phyloP scores from a whole-genome alignment of 495 filamentous ascomycete species.

The Penicillium parvum region DNA sequence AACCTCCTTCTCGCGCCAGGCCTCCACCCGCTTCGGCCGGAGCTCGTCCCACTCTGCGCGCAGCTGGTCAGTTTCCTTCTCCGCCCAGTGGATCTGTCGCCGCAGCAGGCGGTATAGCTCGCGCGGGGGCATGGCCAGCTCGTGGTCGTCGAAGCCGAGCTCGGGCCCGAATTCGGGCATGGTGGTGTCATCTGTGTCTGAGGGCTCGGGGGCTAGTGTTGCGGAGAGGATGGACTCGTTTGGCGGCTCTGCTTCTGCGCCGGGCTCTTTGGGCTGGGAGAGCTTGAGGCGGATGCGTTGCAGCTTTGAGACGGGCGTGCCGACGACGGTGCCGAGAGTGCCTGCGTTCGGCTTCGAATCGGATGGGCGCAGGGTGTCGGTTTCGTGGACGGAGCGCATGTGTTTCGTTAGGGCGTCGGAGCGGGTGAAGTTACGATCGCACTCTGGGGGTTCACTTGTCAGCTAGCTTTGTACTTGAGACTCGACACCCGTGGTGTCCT shows the following conservation, averaged over 20 bases:
- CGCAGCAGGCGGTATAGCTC: constrained; percentile 71
- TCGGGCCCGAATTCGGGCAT: constrained; percentile 36
- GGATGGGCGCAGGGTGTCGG: constrained; percentile 82
- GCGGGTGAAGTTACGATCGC: constrained; percentile 93
- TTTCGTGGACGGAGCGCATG: constrained; percentile 98
- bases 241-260: constrained; percentile 44
- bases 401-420: constrained; percentile 97
- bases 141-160: constrained; percentile 60
- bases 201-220: constrained; percentile 30
- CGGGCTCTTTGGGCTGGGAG: constrained; percentile 43
- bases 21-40: constrained; percentile 63
- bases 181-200: constrained; percentile 49
- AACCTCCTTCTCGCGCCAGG: constrained; percentile 82
- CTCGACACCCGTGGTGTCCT: not conserved
- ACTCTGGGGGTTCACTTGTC: constrained; percentile 78
- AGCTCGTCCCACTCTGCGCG: constrained; percentile 58
- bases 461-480: constrained; percentile 1
- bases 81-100: constrained; percentile 75
- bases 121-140: constrained; percentile 62
- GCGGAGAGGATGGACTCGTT: constrained; percentile 48
- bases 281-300: constrained; percentile 66
- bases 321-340: constrained; percentile 21
- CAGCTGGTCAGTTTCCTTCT: constrained; percentile 62
- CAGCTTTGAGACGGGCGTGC: constrained; percentile 51
- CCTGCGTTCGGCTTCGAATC: constrained; percentile 71